These are phyloP conservation scores for Blechomonas ayalai DNA, from an alignment of 208 protist species.

Conservation along the genomic window DNA sequence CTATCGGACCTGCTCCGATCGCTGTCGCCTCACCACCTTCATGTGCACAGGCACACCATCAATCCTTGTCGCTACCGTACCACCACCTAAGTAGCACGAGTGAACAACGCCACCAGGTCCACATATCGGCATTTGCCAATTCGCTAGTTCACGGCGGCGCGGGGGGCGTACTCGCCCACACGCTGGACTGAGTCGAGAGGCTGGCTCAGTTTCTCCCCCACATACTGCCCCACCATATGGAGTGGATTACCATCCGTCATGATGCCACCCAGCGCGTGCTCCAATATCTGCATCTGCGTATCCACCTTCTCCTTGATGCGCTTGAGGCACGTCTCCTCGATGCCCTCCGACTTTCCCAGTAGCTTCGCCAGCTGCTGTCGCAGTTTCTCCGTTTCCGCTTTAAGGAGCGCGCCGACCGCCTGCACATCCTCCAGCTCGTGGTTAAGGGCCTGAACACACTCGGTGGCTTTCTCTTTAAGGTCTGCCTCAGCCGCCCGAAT, in stretches of 20 bases:
- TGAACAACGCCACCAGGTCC: too few species aligned
- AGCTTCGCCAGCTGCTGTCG: slow-evolving; percentile 43
- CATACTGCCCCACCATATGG: slow-evolving; percentile 16
- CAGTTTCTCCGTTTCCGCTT: slow-evolving; percentile 54
- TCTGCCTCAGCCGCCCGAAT: slow-evolving; percentile 52
- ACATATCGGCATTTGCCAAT: too few species aligned
- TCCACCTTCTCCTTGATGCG: slow-evolving; percentile 68
- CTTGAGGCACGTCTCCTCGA: slow-evolving; percentile 60
- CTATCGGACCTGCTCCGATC: too few species aligned
- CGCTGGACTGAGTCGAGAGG: too few species aligned
- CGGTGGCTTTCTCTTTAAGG: slow-evolving; percentile 63
- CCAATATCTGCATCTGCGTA: slow-evolving; percentile 45
- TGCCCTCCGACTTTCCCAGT: slow-evolving; percentile 33
- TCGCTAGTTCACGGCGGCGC: too few species aligned
- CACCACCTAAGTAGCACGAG: too few species aligned
- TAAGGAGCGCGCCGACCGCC: slow-evolving; percentile 55
- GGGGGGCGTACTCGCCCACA: too few species aligned
- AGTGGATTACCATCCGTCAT: slow-evolving; percentile 26
- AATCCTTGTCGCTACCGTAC: too few species aligned
- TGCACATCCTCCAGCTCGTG: slow-evolving; percentile 74
- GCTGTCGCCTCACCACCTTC: too few species aligned
- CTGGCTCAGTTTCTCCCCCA: too few species aligned
- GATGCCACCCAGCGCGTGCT: slow-evolving; percentile 24
- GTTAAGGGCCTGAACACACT: slow-evolving; percentile 70
- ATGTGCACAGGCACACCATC: too few species aligned